A percentile compares a stretch with the other conserved stretches of the same genome.
Evolutionary conservation across 2,329 filamentous ascomycete genomes (phyloP).

Genomic region (Atkinsonella texensis): DNA sequence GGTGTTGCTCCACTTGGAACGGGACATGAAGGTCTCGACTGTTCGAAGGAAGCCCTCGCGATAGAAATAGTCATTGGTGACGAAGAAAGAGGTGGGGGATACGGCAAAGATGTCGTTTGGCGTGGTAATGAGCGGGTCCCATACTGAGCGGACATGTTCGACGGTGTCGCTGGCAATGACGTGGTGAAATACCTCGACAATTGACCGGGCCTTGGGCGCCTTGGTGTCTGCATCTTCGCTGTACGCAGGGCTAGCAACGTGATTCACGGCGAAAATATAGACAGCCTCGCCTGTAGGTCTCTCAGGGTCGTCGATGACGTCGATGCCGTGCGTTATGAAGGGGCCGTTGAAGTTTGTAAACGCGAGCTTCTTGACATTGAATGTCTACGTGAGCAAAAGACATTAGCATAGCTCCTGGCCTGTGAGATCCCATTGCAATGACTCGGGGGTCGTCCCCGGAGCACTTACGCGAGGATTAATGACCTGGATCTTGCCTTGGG

Average conservation of each 20-base stretch:
- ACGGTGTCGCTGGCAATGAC: conserved; percentile 27
- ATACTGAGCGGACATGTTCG: conserved; percentile 39
- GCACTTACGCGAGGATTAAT: conserved; percentile 39
- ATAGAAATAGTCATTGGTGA: conserved; percentile 49
- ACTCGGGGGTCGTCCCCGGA: no score
- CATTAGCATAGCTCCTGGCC: neutral
- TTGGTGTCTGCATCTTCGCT: conserved; percentile 12
- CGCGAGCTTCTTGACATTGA: conserved; percentile 27
- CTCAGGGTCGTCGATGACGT: conserved; percentile 39
- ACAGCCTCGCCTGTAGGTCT: conserved; percentile 25
- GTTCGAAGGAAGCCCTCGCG: conserved; percentile 32
- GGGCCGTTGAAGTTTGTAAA: conserved; percentile 39
- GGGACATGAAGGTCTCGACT: conserved; percentile 32
- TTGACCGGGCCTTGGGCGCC: conserved; percentile 32
- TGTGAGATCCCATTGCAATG: no score
- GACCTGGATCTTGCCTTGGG: conserved; percentile 35
- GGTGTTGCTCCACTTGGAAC: conserved; percentile 35
- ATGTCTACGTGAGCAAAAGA: conserved; percentile 8
- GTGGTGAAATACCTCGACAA: conserved; percentile 47
- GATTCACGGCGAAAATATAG: conserved; percentile 50
- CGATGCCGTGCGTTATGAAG: conserved; percentile 49
- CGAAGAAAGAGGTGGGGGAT: conserved; percentile 36
- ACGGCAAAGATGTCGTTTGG: conserved; percentile 46
- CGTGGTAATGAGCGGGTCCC: conserved; percentile 39
- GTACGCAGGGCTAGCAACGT: conserved; percentile 36